These are phyloP conservation scores for Apiospora pterosperma DNA, from an alignment of 2,329 filamentous ascomycete genomes.

Conservation along the genomic window DNA sequence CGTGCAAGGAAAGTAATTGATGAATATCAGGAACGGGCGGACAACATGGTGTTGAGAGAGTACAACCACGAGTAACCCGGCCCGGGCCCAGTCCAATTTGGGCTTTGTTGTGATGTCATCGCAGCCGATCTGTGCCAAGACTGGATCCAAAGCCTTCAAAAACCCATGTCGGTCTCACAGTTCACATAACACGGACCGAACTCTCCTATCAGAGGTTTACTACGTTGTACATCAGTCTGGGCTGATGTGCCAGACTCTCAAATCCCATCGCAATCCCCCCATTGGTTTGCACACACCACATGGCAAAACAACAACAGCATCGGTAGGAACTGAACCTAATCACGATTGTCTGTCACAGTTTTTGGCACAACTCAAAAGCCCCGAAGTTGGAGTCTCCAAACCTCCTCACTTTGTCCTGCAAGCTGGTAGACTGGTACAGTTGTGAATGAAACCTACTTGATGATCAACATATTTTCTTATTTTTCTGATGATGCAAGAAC, in stretches of 20 bases:
- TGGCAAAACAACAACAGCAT: not conserved
- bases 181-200: not conserved
- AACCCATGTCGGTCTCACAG: too few relatives aligned
- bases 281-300: not conserved
- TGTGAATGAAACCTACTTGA: too few relatives aligned
- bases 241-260: not conserved
- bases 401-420: not conserved
- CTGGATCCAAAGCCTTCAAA: too few relatives aligned
- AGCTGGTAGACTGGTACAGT: too few relatives aligned
- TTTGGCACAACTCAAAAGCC: not conserved
- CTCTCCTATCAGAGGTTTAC: not conserved
- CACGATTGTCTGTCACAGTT: not conserved
- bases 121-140: not conserved
- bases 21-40: not conserved
- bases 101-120: not conserved
- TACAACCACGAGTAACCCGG: not conserved
- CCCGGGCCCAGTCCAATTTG: not conserved
- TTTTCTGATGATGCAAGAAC: not conserved
- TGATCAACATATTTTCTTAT: not conserved
- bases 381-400: not conserved
- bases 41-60: not conserved
- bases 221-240: too few relatives aligned
- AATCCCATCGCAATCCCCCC: not conserved
- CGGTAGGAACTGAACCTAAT: not conserved
- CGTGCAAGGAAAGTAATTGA: not conserved